A percentile compares a stretch with the other conserved stretches of the same genome.
phyloP scores from a whole-genome alignment of 2,329 filamentous ascomycete species.

The Ascochyta viciae-villosae region DNA sequence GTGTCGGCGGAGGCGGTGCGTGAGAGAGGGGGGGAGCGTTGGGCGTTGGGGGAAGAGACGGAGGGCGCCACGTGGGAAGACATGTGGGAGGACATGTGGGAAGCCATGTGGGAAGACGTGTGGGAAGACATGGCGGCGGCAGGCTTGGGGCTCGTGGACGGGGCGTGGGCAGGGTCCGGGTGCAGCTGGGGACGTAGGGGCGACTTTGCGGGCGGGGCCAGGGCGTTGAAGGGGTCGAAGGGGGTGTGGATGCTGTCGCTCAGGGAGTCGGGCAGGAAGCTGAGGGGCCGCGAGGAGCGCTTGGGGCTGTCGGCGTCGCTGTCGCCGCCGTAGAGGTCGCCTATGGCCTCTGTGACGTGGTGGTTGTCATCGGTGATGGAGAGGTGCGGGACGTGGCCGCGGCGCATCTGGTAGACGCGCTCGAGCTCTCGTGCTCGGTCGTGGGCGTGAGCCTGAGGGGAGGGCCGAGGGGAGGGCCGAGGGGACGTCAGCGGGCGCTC shows the following conservation, averaged over 20 bases:
- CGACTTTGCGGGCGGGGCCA: slow-evolving; percentile 51
- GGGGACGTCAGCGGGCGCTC: slow-evolving; percentile 35
- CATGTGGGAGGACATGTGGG: neutral
- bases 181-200: slow-evolving; percentile 49
- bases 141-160: slow-evolving; percentile 6
- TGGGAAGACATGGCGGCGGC: slow-evolving; percentile 4
- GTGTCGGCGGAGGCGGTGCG: slow-evolving; percentile 44
- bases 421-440: slow-evolving; percentile 56
- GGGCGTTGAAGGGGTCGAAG: slow-evolving; percentile 41
- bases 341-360: slow-evolving; percentile 93
- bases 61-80: neutral
- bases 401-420: slow-evolving; percentile 58
- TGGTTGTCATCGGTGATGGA: slow-evolving; percentile 88
- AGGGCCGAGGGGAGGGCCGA: slow-evolving; percentile 4
- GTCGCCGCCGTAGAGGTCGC: slow-evolving; percentile 85
- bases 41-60: slow-evolving; percentile 23
- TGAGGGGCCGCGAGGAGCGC: slow-evolving; percentile 71
- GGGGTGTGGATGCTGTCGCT: slow-evolving; percentile 55
- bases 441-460: slow-evolving; percentile 48
- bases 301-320: slow-evolving; percentile 64
- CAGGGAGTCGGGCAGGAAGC: slow-evolving; percentile 71
- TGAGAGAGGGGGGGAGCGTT: slow-evolving; percentile 50
- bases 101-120: neutral
- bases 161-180: slow-evolving; percentile 30
- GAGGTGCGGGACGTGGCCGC: slow-evolving; percentile 66